These are phyloP conservation scores for Lasiosphaeria miniovina DNA, from an alignment of 495 filamentous ascomycete species.

Conservation along the genomic window DNA sequence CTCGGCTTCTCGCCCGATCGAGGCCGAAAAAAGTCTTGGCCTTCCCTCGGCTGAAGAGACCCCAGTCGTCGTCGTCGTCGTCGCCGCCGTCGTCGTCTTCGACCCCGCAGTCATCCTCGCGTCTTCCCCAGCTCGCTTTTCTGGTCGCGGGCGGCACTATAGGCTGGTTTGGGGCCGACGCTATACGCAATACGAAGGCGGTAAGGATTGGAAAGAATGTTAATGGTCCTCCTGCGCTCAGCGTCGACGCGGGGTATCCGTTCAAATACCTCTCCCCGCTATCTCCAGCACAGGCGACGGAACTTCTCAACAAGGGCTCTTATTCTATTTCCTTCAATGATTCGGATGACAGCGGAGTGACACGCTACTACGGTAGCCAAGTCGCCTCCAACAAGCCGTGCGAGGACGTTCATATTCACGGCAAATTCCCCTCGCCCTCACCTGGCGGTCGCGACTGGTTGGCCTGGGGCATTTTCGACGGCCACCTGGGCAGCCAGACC, in stretches of 20 bases:
- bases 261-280: conserved; percentile 24
- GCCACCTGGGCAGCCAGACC: conserved; percentile 14
- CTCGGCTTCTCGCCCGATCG: too few relatives aligned
- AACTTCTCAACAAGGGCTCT: conserved; percentile 31
- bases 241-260: conserved; percentile 2
- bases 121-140: too few relatives aligned
- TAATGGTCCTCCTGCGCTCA: not conserved
- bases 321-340: conserved; percentile 19
- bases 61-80: too few relatives aligned
- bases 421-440: conserved; percentile 37
- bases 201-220: too few relatives aligned
- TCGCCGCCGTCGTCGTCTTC: too few relatives aligned
- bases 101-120: too few relatives aligned
- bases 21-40: too few relatives aligned
- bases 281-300: conserved; percentile 25
- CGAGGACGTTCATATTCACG: conserved; percentile 49
- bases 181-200: too few relatives aligned
- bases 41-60: too few relatives aligned
- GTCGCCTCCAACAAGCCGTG: conserved; percentile 45
- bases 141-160: too few relatives aligned
- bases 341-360: conserved; percentile 28
- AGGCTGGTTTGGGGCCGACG: too few relatives aligned
- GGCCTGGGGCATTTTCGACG: conserved; percentile 25
- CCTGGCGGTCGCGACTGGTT: conserved; percentile 42
- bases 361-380: conserved; percentile 46